Percentiles rank a stretch among this genome's conserved stretches.
phyloP scores from a whole-genome alignment of 257 asterid species.

The Mitragyna speciosa region DNA sequence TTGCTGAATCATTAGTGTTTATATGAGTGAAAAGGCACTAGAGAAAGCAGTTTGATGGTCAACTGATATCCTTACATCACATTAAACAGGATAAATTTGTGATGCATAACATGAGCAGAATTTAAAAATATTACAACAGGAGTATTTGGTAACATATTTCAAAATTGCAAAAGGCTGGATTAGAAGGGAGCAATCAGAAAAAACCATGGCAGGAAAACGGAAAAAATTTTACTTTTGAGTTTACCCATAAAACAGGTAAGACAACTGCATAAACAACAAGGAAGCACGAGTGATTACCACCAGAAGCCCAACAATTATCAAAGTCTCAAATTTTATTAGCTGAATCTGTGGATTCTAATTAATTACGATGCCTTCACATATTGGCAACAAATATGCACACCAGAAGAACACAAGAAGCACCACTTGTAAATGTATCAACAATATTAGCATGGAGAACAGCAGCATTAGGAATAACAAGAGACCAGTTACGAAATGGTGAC shows the following conservation, averaged over 20 bases:
- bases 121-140: background rate
- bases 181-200: background rate
- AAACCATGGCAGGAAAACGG: background rate
- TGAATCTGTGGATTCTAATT: background rate
- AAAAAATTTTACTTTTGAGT: background rate
- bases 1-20: background rate
- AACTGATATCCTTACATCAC: background rate
- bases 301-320: background rate
- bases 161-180: background rate
- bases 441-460: background rate
- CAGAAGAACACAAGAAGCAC: background rate
- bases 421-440: background rate
- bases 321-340: background rate
- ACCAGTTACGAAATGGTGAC: background rate
- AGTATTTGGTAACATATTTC: background rate
- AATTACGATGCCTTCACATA: background rate
- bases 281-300: background rate
- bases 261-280: background rate
- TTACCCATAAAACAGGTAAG: background rate
- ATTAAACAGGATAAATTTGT: background rate
- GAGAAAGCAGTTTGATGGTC: background rate
- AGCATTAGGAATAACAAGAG: too few relatives aligned
- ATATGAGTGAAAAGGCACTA: background rate
- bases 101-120: background rate
- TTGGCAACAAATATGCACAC: slow-evolving; percentile 4